These are phyloP conservation scores for Exophiala aquamarina DNA, from an alignment of 2,329 filamentous ascomycete species.

Conservation along the genomic window DNA sequence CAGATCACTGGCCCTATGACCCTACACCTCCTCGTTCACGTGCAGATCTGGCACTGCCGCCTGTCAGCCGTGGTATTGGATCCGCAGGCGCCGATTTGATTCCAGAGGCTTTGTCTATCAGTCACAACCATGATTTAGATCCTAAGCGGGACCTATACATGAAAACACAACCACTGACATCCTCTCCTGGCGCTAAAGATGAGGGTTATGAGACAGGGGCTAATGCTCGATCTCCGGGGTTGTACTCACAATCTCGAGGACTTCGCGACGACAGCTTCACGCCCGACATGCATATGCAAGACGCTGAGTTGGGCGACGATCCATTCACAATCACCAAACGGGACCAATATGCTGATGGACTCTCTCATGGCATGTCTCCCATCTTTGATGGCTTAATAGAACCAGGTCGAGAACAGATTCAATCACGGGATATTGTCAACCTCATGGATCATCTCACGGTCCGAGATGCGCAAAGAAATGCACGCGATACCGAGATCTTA, in stretches of 20 bases:
- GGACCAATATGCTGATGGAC: conserved; percentile 72
- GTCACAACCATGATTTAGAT: conserved; percentile 40
- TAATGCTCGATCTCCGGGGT: conserved; percentile 25
- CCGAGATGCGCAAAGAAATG: conserved; percentile 92
- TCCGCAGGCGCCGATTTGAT: conserved; percentile 42
- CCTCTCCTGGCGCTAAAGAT: conserved; percentile 66
- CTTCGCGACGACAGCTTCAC: conserved; percentile 19
- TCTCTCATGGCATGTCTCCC: conserved; percentile 92
- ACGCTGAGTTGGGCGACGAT: conserved; percentile 49
- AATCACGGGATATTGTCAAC: conserved; percentile 94
- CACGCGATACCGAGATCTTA: conserved; percentile 92
- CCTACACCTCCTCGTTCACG: conserved; percentile 49
- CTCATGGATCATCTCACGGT: conserved; percentile 99
- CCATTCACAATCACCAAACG: conserved; percentile 62
- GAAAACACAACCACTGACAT: conserved; percentile 44
- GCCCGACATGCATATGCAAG: conserved; percentile 8
- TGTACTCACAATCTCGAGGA: conserved; percentile 15
- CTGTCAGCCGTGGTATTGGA: conserved; percentile 41
- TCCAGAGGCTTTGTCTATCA: conserved; percentile 26
- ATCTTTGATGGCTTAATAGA: conserved; percentile 89
- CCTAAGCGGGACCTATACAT: conserved; percentile 35
- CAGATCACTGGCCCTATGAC: conserved; percentile 57
- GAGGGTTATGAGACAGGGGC: conserved; percentile 89
- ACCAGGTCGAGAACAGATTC: conserved; percentile 82
- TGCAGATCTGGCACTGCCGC: conserved; percentile 36